Evolutionary conservation across 2,329 filamentous ascomycete genomes (phyloP).

Genomic region (Pseudopithomyces maydicus): DNA sequence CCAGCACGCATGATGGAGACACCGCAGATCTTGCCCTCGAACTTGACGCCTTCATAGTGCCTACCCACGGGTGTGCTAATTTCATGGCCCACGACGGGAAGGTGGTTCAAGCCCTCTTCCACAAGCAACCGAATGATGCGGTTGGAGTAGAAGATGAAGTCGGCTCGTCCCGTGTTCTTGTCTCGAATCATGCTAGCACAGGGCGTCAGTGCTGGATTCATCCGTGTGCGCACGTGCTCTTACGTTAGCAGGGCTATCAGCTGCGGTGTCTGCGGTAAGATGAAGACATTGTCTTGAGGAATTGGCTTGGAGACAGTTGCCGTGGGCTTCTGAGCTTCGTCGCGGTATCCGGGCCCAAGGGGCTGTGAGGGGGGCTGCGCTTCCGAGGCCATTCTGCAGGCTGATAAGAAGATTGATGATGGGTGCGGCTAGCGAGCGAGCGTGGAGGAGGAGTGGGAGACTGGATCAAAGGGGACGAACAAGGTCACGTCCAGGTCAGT

Average conservation of each 20-base stretch:
- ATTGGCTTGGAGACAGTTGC: constrained; percentile 88
- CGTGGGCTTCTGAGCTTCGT: constrained; percentile 77
- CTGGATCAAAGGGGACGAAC: neutral
- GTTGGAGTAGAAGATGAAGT: constrained; percentile 99
- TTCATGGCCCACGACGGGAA: constrained; percentile 85
- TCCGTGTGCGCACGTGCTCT: constrained; percentile 49
- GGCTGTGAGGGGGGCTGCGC: constrained; percentile 57
- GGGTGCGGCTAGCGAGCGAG: neutral
- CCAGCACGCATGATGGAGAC: constrained; percentile 98
- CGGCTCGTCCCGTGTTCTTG: constrained; percentile 84
- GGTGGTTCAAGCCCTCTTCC: constrained; percentile 95
- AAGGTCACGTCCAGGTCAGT: neutral
- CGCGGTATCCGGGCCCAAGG: constrained; percentile 80
- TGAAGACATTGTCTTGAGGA: constrained; percentile 83
- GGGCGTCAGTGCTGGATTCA: constrained; percentile 11
- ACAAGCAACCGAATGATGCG: constrained; percentile 95
- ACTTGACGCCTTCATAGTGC: constrained; percentile 87
- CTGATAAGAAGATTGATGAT: constrained; percentile 1
- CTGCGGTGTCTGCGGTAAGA: constrained; percentile 91
- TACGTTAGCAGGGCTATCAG: constrained; percentile 97
- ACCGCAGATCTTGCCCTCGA: constrained; percentile 97
- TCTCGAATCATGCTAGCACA: constrained; percentile 85
- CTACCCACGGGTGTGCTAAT: constrained; percentile 91
- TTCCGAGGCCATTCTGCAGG: constrained; percentile 30
- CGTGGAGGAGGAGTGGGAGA: neutral